Evolutionary conservation across 2,329 filamentous ascomycete genomes (phyloP), one percentile per base, ranked within the genome.

Genomic region (Xylariales sp.): DNA sequence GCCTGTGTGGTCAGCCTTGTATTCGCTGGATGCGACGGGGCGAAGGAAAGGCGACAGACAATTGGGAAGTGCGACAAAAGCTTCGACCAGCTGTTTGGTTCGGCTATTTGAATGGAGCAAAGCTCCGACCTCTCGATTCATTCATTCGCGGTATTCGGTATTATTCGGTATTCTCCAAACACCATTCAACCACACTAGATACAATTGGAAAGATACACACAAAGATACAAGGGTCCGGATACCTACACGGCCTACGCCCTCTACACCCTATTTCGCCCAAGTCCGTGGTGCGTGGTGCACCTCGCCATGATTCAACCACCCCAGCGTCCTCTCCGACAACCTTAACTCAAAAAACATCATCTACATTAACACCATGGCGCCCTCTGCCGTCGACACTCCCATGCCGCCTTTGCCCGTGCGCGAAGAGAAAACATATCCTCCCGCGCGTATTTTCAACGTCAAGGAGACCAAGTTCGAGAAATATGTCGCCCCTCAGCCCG

Each of bases 381-480:
- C 86, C 65, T 85, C 86, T 61, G 87, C 84, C 41, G 79, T 84
- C 72, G 85, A 84, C 71, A 81, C 81, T 68, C 80, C 81, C 59
- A 78, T 76, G 77, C 77, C 72, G 12, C 72, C 70, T 32, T 28
- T 76, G 79, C 81, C 77, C 68, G 77, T 76, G 73, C 78, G 80
- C 80, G 72, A 78, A 73, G 81, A 81, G 77, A 82, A 80, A 76
- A 82, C 76, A 66, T 86, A 84, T 70, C 83, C 87, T 62, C 81
- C 87, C 43, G 81, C 87, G 68, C 84, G 83, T 49, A 83, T 91
- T 61, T 89, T 88, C 71, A 83, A 84, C n/a, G 85, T 89, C 66
- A 87, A 86, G 75, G 90, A 91, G 76, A 85, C 83, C 66, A 85
- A 82, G 70, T 90, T 90, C 75, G 87, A 89, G 69, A 84, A 84